A percentile compares a stretch with the other conserved stretches of the same genome.
phyloP scores from a whole-genome alignment of 441 rosid species.

The Mallotus japonicus region DNA sequence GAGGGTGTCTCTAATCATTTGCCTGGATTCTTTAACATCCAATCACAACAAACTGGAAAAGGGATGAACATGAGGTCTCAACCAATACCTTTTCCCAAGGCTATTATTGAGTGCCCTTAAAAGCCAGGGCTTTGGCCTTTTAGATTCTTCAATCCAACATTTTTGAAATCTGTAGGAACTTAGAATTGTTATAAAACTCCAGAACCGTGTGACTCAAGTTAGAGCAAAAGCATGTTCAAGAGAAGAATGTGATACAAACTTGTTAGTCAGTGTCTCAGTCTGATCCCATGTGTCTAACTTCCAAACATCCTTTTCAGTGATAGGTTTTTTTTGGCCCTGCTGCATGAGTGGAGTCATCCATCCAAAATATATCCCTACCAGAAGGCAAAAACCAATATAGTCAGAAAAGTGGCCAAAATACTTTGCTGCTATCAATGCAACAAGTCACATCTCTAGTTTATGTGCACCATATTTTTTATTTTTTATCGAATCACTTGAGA shows the following conservation, averaged over 20 bases:
- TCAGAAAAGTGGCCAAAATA: constrained; percentile 6
- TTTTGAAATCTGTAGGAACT: constrained; percentile 61
- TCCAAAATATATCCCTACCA: constrained; percentile 70
- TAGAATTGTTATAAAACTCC: constrained; percentile 12
- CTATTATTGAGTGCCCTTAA: constrained; percentile 74
- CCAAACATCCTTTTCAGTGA: constrained; percentile 95
- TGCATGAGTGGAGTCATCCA: constrained; percentile 96
- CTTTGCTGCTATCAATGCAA: background rate
- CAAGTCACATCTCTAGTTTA: background rate
- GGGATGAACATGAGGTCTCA: constrained; percentile 12
- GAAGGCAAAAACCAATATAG: constrained; percentile 20
- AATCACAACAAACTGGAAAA: constrained; percentile 9
- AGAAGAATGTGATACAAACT: constrained; percentile 38
- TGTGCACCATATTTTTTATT: background rate
- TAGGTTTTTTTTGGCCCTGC: constrained; percentile 73
- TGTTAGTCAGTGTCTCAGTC: constrained; percentile 63
- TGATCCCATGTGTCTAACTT: constrained; percentile 91
- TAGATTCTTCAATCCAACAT: constrained; percentile 81
- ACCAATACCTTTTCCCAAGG: constrained; percentile 71
- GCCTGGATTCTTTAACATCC: background rate
- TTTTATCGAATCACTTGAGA: background rate
- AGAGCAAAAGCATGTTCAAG: constrained; percentile 18
- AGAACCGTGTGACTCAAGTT: constrained; percentile 11
- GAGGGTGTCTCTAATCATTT: constrained; percentile 1
- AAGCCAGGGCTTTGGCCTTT: constrained; percentile 73